Percentiles rank a stretch among this genome's conserved stretches.
These are phyloP conservation scores for Cercospora citrullina DNA, from an alignment of 2,329 filamentous ascomycete genomes.

Conservation along the genomic window DNA sequence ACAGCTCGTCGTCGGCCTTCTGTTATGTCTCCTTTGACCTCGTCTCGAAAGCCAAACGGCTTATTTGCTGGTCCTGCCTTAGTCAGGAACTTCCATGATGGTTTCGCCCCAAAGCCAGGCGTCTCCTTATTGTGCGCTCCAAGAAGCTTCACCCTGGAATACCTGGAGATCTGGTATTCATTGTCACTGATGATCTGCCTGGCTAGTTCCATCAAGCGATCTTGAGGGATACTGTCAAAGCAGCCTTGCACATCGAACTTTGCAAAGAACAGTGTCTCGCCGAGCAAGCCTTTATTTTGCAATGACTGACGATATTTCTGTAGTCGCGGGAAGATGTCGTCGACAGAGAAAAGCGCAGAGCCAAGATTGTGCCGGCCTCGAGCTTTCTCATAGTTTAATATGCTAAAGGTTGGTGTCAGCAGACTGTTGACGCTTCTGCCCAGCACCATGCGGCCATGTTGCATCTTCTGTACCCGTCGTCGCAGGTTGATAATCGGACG, in stretches of 20 bases:
- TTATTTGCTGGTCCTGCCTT: conserved; percentile 39
- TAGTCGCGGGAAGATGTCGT: conserved; percentile 74
- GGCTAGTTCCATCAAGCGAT: conserved; percentile 68
- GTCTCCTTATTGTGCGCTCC: conserved; percentile 39
- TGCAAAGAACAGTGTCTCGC: conserved; percentile 70
- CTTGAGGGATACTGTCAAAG: conserved; percentile 93
- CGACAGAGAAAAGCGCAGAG: conserved; percentile 75
- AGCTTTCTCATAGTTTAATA: conserved; percentile 73
- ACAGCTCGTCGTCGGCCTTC: conserved; percentile 62
- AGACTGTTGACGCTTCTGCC: conserved; percentile 68
- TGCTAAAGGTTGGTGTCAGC: conserved; percentile 71
- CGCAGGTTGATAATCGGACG: conserved; percentile 86
- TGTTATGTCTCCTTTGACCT: conserved; percentile 27
- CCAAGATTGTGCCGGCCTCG: conserved; percentile 62
- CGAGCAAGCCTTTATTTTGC: conserved; percentile 35
- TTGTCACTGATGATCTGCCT: conserved; percentile 56
- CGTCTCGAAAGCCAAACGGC: conserved; percentile 36
- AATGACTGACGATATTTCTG: conserved; percentile 65
- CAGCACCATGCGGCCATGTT: conserved; percentile 57
- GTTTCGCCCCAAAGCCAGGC: conserved; percentile 38
- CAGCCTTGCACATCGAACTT: conserved; percentile 91
- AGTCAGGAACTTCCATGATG: conserved; percentile 45
- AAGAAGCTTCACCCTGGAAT: conserved; percentile 67
- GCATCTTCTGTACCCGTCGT: conserved; percentile 57
- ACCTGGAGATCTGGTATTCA: conserved; percentile 70